Conservation (phyloP, 176 grass and related monocot species). For the Zoysia pacifica region DNA sequence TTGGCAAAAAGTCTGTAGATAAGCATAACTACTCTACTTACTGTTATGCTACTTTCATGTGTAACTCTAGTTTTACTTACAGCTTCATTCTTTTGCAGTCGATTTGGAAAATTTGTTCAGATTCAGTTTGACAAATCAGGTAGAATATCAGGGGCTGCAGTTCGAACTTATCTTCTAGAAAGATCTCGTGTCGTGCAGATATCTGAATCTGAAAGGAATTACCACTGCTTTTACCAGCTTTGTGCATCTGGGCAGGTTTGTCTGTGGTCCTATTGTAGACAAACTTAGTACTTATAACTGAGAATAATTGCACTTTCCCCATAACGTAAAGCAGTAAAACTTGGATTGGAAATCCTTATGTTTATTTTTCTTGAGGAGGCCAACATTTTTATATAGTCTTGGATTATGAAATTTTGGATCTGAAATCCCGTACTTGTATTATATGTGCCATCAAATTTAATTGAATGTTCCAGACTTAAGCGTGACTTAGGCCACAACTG, state of each 20-base stretch:
- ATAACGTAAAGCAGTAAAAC: conserved; percentile 10
- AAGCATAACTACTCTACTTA: conserved; percentile 13
- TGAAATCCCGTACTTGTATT: background rate
- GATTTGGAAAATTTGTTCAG: conserved; percentile 94
- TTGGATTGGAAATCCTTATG: background rate
- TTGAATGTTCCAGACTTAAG: background rate
- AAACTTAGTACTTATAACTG: conserved; percentile 11
- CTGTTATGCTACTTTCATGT: background rate
- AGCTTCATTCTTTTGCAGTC: conserved; percentile 52
- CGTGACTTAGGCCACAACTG: conserved; percentile 18
- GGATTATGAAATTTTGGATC: background rate
- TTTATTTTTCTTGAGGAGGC: background rate
- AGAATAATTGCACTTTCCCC: background rate
- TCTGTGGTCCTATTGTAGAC: conserved; percentile 24
- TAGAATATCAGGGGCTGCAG: conserved; percentile 81
- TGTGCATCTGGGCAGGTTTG: conserved; percentile 84
- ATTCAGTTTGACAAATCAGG: conserved; percentile 84
- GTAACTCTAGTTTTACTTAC: conserved; percentile 8
- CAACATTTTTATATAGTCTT: conserved; percentile 8
- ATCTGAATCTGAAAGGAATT: conserved; percentile 82
- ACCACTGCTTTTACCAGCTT: conserved; percentile 91
- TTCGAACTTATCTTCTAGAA: conserved; percentile 86
- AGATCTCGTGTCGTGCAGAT: conserved; percentile 83
- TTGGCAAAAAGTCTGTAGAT: background rate
- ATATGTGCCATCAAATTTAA: background rate